Evolutionary conservation across 148 eudicot species (phyloP), one percentile per base, ranked within the genome.

Genomic region (Heliamphora exappendiculata): DNA sequence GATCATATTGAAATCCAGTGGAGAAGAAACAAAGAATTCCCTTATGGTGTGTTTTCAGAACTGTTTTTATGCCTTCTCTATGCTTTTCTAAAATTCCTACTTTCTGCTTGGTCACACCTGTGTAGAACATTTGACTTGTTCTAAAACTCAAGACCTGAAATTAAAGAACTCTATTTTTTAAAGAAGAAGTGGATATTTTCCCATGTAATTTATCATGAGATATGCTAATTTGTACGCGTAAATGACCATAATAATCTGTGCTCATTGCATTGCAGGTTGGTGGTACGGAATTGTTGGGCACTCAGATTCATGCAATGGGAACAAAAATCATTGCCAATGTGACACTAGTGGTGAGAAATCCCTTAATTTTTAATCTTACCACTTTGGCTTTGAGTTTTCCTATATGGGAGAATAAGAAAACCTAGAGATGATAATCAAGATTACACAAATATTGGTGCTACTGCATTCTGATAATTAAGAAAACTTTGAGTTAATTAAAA

Each of bases 241-340:
- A 4, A 22, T 57, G 33, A 19, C 31, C 5, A 31, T 53, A 39
- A 41, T 53, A 26, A 36, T 31, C 45, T 65, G 37, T 67, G 42
- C 65, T 54, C 41, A 41, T 10, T 83, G 69, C 50, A 28, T 67
- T 74, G 76, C 87, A 94, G 98, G 98, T 42, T 94, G 98, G 98
- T 94, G 98, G 98, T 94, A 92, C 75, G 98, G 98, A 77, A 89
- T 90, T 76, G 91, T 94, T 73, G 92, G 92, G 62, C 98, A 94
- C 88, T 74, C 88, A 69, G 96, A 87, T 70, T 86, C 90, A 22
- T 92, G 97, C 76, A 74, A 66, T 44, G 80, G 84, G 60, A 80
- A 77, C 78, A 77, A 80, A 80, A 74, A 71, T 74, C 76, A 80
- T 76, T 92, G 97, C 82, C 85, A 67, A 7, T 94, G 98, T 75